Conservation (phyloP, 2,329 filamentous ascomycete genomes). For the Fusarium sp. region DNA sequence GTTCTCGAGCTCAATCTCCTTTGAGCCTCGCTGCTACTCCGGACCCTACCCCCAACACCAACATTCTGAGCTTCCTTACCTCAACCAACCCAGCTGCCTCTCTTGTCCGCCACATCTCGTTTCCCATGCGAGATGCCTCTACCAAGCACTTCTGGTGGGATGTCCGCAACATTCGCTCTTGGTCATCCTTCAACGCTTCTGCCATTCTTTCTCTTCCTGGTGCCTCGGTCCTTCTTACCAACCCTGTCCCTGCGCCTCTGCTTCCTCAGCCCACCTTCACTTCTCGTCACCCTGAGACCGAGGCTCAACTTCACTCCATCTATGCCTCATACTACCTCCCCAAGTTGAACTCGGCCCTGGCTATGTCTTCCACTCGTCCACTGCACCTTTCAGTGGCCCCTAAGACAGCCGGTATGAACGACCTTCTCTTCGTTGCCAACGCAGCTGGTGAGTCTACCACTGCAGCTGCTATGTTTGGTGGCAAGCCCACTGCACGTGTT, state of each 20-base stretch:
- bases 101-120: conserved; percentile 82
- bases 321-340: conserved; percentile 83
- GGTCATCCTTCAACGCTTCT: conserved; percentile 81
- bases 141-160: conserved; percentile 97
- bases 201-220: conserved; percentile 79
- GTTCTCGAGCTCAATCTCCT: conserved; percentile 61
- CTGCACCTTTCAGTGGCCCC: conserved; percentile 63
- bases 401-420: conserved; percentile 53
- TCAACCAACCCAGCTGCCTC: conserved; percentile 83
- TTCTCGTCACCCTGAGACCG: conserved; percentile 80
- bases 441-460: conserved; percentile 67
- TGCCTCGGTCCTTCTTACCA: conserved; percentile 77
- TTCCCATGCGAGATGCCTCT: conserved; percentile 72
- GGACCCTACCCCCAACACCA: conserved; percentile 69
- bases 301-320: conserved; percentile 79
- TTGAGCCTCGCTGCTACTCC: conserved; percentile 56
- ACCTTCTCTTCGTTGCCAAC: conserved; percentile 75
- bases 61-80: conserved; percentile 82
- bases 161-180: conserved; percentile 85
- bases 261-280: conserved; percentile 70
- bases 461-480: conserved; percentile 64
- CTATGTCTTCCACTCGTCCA: conserved; percentile 77
- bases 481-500: conserved; percentile 67
- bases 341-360: conserved; percentile 87
- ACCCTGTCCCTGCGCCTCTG: conserved; percentile 71